These are phyloP conservation scores for Tremella mesenterica DNA, from an alignment of 768 basidiomycete species.

Conservation along the genomic window DNA sequence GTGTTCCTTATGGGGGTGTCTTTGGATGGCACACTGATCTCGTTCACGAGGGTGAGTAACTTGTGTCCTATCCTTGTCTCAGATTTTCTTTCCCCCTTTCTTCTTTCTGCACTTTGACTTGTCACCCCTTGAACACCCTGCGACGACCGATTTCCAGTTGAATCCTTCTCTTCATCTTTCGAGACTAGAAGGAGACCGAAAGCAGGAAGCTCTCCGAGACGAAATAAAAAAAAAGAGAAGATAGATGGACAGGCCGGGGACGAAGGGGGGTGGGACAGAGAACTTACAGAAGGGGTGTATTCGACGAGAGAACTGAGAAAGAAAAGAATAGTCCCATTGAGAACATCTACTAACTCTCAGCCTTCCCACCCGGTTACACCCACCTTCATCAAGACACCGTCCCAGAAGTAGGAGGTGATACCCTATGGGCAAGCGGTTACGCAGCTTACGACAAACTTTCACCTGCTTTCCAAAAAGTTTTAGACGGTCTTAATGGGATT, in stretches of 20 bases:
- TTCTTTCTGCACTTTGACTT: too few species aligned
- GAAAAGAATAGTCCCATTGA: too few species aligned
- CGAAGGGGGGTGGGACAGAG: too few species aligned
- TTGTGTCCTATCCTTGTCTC: not conserved
- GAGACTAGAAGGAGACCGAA: too few species aligned
- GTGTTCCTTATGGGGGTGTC: slow-evolving; percentile 27
- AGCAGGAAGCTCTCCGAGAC: too few species aligned
- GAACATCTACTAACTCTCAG: not conserved
- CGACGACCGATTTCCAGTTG: too few species aligned
- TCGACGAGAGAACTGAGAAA: too few species aligned
- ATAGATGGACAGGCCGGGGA: too few species aligned
- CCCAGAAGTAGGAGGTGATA: slow-evolving; percentile 35
- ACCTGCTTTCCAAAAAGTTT: slow-evolving; percentile 28
- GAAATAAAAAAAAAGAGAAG: not conserved
- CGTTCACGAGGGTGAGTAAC: slow-evolving; percentile 25
- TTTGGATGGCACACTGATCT: slow-evolving; percentile 39
- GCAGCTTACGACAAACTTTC: slow-evolving; percentile 38
- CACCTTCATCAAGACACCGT: slow-evolving; percentile 40
- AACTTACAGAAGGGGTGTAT: too few species aligned
- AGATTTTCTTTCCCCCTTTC: too few species aligned
- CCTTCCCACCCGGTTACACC: slow-evolving; percentile 47
- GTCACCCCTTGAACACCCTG: too few species aligned
- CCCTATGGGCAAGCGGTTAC: slow-evolving; percentile 34
- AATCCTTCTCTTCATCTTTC: too few species aligned
- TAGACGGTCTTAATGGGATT: slow-evolving; percentile 36